phyloP scores from a whole-genome alignment of 2,329 filamentous ascomycete species.

The Talaromyces sp. region DNA sequence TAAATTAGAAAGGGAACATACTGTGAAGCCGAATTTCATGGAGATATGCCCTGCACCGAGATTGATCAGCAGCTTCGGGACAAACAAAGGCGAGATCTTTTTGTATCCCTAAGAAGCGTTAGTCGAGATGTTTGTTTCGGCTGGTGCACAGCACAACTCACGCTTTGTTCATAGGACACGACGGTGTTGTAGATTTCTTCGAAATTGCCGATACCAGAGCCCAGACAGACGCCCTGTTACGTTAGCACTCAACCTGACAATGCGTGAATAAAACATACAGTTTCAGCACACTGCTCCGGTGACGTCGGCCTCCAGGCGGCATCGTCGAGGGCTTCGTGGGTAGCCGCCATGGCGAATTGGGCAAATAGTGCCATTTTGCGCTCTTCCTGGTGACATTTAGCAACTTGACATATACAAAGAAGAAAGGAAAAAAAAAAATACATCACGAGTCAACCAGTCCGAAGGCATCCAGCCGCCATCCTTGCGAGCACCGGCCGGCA shows the following conservation, averaged over 20 bases:
- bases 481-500: constrained; percentile 56
- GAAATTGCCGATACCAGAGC: constrained; percentile 91
- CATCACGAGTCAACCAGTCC: constrained; percentile 42
- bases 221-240: constrained; percentile 76
- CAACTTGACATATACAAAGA: neutral
- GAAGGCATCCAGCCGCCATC: constrained; percentile 40
- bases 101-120: constrained; percentile 66
- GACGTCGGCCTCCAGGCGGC: constrained; percentile 66
- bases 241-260: constrained; percentile 11
- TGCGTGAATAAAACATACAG: constrained; percentile 42
- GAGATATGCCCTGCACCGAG: constrained; percentile 91
- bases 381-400: constrained; percentile 45
- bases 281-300: constrained; percentile 64
- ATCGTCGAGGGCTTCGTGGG: constrained; percentile 80
- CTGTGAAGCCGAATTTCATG: constrained; percentile 80
- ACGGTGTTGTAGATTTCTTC: constrained; percentile 86
- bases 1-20: constrained; percentile 20
- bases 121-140: neutral
- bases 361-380: constrained; percentile 87
- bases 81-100: constrained; percentile 89
- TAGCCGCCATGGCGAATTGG: constrained; percentile 84
- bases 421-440: constrained; percentile 21
- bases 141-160: constrained; percentile 37
- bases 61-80: constrained; percentile 90
- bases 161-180: constrained; percentile 67